Evolutionary conservation across 2,329 filamentous ascomycete genomes (phyloP).

Genomic region (Diaporthe longicolla): DNA sequence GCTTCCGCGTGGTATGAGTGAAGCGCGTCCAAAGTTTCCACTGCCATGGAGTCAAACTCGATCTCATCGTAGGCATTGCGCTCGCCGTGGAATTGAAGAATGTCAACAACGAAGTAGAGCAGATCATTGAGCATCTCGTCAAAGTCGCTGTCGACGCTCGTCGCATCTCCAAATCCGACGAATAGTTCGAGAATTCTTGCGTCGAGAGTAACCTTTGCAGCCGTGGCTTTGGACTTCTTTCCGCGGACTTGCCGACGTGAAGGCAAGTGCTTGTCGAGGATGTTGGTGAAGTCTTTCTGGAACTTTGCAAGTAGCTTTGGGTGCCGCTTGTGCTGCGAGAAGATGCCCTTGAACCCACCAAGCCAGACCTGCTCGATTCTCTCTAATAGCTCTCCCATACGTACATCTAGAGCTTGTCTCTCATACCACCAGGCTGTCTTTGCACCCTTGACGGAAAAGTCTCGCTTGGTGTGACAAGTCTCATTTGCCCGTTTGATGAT

Average conservation of each 20-base stretch:
- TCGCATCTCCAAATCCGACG: constrained; percentile 83
- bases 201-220: constrained; percentile 64
- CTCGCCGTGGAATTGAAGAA: constrained; percentile 96
- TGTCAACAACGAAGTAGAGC: constrained; percentile 95
- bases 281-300: constrained; percentile 80
- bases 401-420: constrained; percentile 82
- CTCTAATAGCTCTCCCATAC: constrained; percentile 82
- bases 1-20: constrained; percentile 78
- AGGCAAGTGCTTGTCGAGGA: constrained; percentile 87
- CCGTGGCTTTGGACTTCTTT: constrained; percentile 63
- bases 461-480: constrained; percentile 80
- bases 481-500: constrained; percentile 87
- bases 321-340: constrained; percentile 79
- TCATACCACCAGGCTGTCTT: constrained; percentile 92
- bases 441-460: constrained; percentile 80
- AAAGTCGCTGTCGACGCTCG: constrained; percentile 77
- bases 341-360: constrained; percentile 94
- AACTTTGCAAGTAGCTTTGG: constrained; percentile 80
- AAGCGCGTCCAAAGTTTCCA: constrained; percentile 89
- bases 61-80: constrained; percentile 98
- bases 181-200: constrained; percentile 86
- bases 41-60: constrained; percentile 91
- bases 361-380: constrained; percentile 96
- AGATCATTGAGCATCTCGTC: constrained; percentile 94
- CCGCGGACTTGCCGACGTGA: constrained; percentile 77